Percentiles rank a stretch among this genome's conserved stretches.
phyloP scores from a whole-genome alignment of 169 alveolate genomes.

The Eimeria necatrix region DNA sequence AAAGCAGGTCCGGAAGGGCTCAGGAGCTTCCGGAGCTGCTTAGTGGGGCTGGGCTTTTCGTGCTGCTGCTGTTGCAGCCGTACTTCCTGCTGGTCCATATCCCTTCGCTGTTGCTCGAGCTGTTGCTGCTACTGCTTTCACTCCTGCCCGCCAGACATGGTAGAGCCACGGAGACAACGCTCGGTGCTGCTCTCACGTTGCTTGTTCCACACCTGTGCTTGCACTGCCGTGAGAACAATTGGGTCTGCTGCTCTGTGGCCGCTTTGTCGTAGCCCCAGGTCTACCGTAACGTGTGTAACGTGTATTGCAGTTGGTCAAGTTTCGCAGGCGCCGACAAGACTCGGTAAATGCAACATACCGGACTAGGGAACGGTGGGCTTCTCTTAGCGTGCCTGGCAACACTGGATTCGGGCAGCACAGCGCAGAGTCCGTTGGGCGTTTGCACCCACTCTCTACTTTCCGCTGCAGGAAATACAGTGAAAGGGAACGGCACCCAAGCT shows the following conservation, averaged over 20 bases:
- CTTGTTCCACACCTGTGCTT: background rate
- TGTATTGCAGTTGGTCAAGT: background rate
- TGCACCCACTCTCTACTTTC: too few relatives aligned
- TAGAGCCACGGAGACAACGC: background rate
- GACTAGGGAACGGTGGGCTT: too few relatives aligned
- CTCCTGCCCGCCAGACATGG: background rate
- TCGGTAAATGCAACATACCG: too few relatives aligned
- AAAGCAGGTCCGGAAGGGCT: background rate
- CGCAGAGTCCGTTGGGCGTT: too few relatives aligned
- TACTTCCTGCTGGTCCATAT: background rate
- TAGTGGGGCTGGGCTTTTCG: background rate
- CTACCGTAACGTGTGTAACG: background rate
- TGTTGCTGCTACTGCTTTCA: slow-evolving; percentile 21
- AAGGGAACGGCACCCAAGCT: too few relatives aligned
- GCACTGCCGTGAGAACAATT: background rate
- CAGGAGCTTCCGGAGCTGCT: slow-evolving; percentile 33
- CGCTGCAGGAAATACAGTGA: too few relatives aligned
- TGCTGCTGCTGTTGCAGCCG: slow-evolving; percentile 3
- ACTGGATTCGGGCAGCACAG: too few relatives aligned
- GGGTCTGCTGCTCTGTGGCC: background rate
- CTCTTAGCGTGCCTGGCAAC: too few relatives aligned
- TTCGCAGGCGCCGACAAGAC: too few relatives aligned
- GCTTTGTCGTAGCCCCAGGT: too few relatives aligned
- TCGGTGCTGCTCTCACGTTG: slow-evolving; percentile 9
- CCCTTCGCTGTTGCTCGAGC: background rate